Conservation (phyloP, 1,139 yeast genomes). For the Nakaseomyces delphensis region DNA sequence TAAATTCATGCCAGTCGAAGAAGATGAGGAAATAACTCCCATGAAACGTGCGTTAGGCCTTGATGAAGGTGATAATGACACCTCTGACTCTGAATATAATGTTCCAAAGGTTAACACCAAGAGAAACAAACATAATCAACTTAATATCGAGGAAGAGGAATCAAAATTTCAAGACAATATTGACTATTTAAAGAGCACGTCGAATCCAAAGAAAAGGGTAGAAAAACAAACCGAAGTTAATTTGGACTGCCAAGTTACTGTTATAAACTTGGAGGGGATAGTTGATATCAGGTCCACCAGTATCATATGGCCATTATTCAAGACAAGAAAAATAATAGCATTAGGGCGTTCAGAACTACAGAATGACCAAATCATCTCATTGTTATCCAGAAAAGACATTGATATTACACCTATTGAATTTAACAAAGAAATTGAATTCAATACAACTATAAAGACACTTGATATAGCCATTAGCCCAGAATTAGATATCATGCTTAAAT, state of each 20-base stretch:
- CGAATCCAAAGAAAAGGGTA: constrained; percentile 43
- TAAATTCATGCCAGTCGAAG: constrained; percentile 39
- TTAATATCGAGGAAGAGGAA: constrained; percentile 17
- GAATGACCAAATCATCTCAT: constrained; percentile 18
- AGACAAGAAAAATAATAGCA: constrained; percentile 67
- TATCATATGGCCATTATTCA: constrained; percentile 68
- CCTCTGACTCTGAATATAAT: constrained; percentile 25
- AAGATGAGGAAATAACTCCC: constrained; percentile 33
- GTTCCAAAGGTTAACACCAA: constrained; percentile 17
- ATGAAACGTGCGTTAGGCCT: constrained; percentile 9
- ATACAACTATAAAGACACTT: constrained; percentile 55
- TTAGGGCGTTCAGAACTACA: constrained; percentile 37
- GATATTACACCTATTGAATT: constrained; percentile 34
- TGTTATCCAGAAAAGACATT: constrained; percentile 27
- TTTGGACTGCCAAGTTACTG: constrained; percentile 64
- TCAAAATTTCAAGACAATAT: constrained; percentile 35
- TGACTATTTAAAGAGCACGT: constrained; percentile 46
- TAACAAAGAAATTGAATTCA: constrained; percentile 44
- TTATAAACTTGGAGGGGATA: constrained; percentile 73
- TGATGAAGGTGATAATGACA: constrained; percentile 18
- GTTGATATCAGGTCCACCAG: constrained; percentile 78
- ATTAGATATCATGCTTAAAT: constrained; percentile 52
- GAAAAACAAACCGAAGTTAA: constrained; percentile 35
- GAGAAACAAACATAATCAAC: constrained; percentile 12
- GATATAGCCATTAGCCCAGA: constrained; percentile 65